A percentile compares a stretch with the other conserved stretches of the same genome.
Conservation (phyloP, 805 yeast genomes). For the Blastobotrys terrestris region DNA sequence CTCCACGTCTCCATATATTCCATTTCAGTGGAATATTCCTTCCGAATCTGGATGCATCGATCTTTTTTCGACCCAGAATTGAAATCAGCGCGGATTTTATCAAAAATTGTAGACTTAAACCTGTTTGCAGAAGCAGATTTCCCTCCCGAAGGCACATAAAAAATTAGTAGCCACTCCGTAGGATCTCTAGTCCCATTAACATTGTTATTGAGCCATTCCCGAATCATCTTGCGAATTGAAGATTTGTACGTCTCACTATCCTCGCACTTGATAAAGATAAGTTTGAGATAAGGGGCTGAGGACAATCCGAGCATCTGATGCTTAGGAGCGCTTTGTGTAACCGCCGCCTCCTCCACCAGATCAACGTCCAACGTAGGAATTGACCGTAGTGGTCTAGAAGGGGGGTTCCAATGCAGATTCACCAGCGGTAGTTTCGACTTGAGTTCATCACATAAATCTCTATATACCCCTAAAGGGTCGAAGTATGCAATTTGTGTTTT, state of each 20-base stretch:
- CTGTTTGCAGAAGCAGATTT: constrained; percentile 30
- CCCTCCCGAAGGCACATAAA: constrained; percentile 40
- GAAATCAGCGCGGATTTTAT: constrained; percentile 52
- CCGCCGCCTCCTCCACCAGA: constrained; percentile 53
- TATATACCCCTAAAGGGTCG: constrained; percentile 65
- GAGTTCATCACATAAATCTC: constrained; percentile 40
- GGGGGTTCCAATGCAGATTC: constrained; percentile 63
- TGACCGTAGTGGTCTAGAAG: constrained; percentile 51
- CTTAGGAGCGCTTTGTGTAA: constrained; percentile 20
- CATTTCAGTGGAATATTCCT: constrained; percentile 16
- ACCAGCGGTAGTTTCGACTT: constrained; percentile 47
- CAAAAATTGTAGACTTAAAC: constrained; percentile 44
- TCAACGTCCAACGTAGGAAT: constrained; percentile 52
- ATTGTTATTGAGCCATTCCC: constrained; percentile 63
- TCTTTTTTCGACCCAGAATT: constrained; percentile 32
- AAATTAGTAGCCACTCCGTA: constrained; percentile 58
- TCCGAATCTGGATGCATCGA: constrained; percentile 29
- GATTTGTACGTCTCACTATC: constrained; percentile 69
- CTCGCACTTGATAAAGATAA: constrained; percentile 63
- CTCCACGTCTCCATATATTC: constrained; percentile 43
- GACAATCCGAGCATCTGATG: constrained; percentile 37
- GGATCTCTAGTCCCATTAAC: constrained; percentile 37
- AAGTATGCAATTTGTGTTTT: constrained; percentile 48
- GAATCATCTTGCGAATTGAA: constrained; percentile 73
- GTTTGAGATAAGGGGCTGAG: constrained; percentile 50